phyloP scores from a whole-genome alignment of 1,284 basidiomycete genomes.

The Gymnopus androsaceus region DNA sequence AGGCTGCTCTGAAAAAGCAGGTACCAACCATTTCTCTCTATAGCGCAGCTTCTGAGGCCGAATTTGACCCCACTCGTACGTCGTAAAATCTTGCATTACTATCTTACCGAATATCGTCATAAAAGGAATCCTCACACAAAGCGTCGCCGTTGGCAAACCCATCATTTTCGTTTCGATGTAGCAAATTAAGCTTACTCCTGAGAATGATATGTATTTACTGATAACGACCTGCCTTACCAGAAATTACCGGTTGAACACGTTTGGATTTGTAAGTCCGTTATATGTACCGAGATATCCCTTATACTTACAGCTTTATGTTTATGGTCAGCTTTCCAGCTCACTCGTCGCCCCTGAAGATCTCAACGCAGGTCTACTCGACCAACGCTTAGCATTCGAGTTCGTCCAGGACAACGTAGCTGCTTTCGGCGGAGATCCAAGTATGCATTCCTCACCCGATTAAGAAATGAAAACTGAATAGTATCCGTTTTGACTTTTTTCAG shows the following conservation, averaged over 20 bases:
- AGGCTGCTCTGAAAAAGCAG: neutral
- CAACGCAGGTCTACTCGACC: slow-evolving; percentile 21
- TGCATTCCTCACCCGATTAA: too few species aligned
- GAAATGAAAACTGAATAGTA: neutral
- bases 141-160: slow-evolving; percentile 48
- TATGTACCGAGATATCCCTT: too few species aligned
- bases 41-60: slow-evolving; percentile 46
- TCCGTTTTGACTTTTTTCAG: neutral
- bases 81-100: neutral
- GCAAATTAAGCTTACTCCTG: neutral
- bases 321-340: slow-evolving; percentile 48
- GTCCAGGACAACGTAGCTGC: slow-evolving; percentile 21
- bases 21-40: neutral
- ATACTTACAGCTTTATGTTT: slow-evolving; percentile 13
- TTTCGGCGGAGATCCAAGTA: slow-evolving; percentile 23
- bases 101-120: neutral
- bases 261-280: slow-evolving; percentile 60
- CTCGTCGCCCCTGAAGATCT: slow-evolving; percentile 43
- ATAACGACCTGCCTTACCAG: slow-evolving; percentile 28
- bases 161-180: slow-evolving; percentile 59
- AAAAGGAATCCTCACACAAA: slow-evolving; percentile 54
- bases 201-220: too few species aligned
- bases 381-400: slow-evolving; percentile 19
- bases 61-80: slow-evolving; percentile 49
- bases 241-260: slow-evolving; percentile 60